Evolutionary conservation across 371 early-diverging fungal genomes (phyloP), one percentile per base, ranked within the genome.

Genomic region (Rhizoclosmatium hyalinum): DNA sequence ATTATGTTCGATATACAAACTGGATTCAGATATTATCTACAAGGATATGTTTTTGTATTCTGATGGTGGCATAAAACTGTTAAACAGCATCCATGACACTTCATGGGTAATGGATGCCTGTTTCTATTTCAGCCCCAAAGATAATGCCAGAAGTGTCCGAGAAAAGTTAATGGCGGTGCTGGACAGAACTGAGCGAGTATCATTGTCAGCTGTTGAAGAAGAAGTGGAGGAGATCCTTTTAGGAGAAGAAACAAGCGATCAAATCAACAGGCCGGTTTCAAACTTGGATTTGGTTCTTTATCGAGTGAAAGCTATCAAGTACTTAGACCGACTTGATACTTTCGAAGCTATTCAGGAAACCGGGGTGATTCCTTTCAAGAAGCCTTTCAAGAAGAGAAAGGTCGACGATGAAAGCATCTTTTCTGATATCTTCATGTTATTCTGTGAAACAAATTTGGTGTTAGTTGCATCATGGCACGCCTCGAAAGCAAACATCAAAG

Each of bases 291-390:
- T 84, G 77, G 84, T 90, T 65, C 77, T 84, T 60, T 83, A 84
- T 43, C 85, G 92, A 17, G 77, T 83, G 71, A 87, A 85, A 54
- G 81, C 92, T 6, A 68, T 91, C 3, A 82, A 90, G 39, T 92
- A 91, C 68, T 66, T 88, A n/a, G 91, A 92, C 70, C 87, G 92
- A 8, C 79, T 94, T 21, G 80, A 86, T 2, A 92, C 93, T 0
- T 89, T 88, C 72, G 81, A 81, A 1, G 88, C 89, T 43, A 88
- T 94, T 46, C 73, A 77, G 2, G 84, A 80, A 39, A 78, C 69
- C 2, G 74, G 70, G 39, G 66, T 39, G 17, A 24, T 46, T 57
- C 72, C 53, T 4, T 19, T 43, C 14, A 6, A n/a, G 32, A 32
- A 32, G 32, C 32, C 32, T 32, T 32, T 32, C 32, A 32, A 32